Percentiles rank a stretch among this genome's conserved stretches.
phyloP scores from a whole-genome alignment of 306 rosid genomes.

The Carpinus fangiana region DNA sequence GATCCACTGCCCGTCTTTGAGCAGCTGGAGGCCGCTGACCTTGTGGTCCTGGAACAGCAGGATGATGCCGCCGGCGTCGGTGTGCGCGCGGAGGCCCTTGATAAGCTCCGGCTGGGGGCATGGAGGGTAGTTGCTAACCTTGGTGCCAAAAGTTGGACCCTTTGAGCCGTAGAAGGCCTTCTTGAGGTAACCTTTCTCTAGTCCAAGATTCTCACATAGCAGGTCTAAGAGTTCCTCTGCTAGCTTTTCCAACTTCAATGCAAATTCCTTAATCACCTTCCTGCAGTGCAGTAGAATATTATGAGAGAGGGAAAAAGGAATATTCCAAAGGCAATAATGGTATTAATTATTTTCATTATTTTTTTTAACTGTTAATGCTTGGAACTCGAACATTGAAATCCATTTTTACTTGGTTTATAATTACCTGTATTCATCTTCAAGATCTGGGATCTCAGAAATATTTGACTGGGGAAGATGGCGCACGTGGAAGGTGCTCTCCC shows the following conservation, averaged over 20 bases:
- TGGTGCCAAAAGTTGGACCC: constrained; percentile 88
- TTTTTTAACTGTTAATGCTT: too few relatives aligned
- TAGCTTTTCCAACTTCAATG: constrained; percentile 56
- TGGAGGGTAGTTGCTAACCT: constrained; percentile 87
- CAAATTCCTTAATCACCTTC: constrained; percentile 78
- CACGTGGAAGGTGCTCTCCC: constrained; percentile 82
- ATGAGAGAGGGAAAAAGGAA: not conserved
- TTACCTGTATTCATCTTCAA: constrained; percentile 69
- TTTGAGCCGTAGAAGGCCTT: constrained; percentile 72
- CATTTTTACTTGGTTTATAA: not conserved
- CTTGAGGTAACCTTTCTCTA: constrained; percentile 77
- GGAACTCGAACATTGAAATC: too few relatives aligned
- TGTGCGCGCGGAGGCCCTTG: constrained; percentile 91
- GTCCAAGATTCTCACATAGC: constrained; percentile 86
- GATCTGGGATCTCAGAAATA: constrained; percentile 67
- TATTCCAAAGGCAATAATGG: not conserved
- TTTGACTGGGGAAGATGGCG: constrained; percentile 79
- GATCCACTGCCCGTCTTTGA: constrained; percentile 76
- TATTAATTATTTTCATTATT: not conserved
- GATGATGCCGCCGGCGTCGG: constrained; percentile 91
- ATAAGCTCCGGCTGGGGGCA: constrained; percentile 83
- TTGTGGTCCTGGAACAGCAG: constrained; percentile 87
- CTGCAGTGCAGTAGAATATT: constrained; percentile 28
- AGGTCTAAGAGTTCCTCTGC: constrained; percentile 78
- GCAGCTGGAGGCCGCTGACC: constrained; percentile 87